These are phyloP conservation scores for Dipodascopsis uninucleata DNA, from an alignment of 805 yeast species.

Conservation along the genomic window DNA sequence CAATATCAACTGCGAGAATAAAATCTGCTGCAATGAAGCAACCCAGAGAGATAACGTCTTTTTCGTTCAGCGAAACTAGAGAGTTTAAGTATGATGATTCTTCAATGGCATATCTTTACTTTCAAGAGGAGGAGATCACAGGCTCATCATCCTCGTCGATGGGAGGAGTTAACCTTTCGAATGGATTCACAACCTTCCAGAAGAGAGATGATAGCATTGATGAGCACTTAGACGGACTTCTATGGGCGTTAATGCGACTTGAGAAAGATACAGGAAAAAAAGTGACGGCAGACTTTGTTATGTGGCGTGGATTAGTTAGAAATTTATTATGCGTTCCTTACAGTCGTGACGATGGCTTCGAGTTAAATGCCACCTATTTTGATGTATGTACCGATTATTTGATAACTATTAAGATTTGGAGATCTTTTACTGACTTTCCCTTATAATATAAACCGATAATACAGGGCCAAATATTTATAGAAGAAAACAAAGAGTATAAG, in stretches of 20 bases:
- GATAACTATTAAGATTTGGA: background rate
- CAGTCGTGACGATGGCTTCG: constrained; percentile 52
- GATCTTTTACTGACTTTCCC: background rate
- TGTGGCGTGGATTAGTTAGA: constrained; percentile 84
- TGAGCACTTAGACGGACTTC: constrained; percentile 54
- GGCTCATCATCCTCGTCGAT: no score
- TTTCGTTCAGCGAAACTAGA: constrained; percentile 54
- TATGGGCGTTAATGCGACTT: constrained; percentile 51
- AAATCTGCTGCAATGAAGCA: constrained; percentile 62
- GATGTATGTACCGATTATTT: constrained; percentile 57
- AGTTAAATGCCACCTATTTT: constrained; percentile 59
- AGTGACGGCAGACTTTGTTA: constrained; percentile 58
- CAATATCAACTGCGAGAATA: constrained; percentile 16
- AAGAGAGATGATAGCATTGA: constrained; percentile 48
- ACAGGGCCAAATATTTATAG: constrained; percentile 43
- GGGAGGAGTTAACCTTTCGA: constrained; percentile 56
- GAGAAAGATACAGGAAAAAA: constrained; percentile 50
- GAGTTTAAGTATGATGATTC: constrained; percentile 46
- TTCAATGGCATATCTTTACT: constrained; percentile 66
- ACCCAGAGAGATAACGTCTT: constrained; percentile 77
- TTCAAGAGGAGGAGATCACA: constrained; percentile 55
- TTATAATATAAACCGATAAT: no score
- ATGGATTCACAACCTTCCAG: constrained; percentile 60
- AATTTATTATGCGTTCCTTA: constrained; percentile 67
- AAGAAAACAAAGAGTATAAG: constrained; percentile 37